Base-by-base conservation (phyloP, 495 filamentous ascomycete genomes). In the Neurospora africana region DNA sequence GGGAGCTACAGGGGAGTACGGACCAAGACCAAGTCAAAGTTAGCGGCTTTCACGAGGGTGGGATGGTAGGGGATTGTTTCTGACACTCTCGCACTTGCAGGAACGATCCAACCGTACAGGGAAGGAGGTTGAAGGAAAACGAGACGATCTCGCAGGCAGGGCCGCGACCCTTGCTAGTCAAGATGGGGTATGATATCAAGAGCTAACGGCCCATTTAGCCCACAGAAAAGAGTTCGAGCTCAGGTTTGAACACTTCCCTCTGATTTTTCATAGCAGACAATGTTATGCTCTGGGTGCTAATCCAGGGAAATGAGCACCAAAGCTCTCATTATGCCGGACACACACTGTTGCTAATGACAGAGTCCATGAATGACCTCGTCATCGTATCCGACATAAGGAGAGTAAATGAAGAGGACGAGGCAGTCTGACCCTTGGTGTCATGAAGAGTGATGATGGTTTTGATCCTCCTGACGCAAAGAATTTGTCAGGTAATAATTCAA, bases 61-160 rank as follows among this genome's bases (percentile, higher is more conserved):
- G 79, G 77, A 76, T 79, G 79, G 79, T 77, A 81, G 75, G 74
- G 77, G 78, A 74, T 74, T 74, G 67, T 81, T 81, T 78, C 82
- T 78, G 77, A 82, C 77, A 77, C 77, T 73, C 78, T 77, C 81
- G 81, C 83, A 84, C 82, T 76, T 80, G 77, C 78, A 81, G 79
- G 81, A 79, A 80, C 80, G 81, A 81, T 81, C 81, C 84, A 85
- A 82, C 84, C 83, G 78, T 78, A 84, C 80, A 84, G 81, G 84
- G 83, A 86, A 86, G 84, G 84, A 86, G 84, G 82, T 76, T 81
- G 79, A 81, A 79, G 53, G 27, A 77, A 78, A 83, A 84, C 81
- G 80, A 74, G 76, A 79, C 79, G 82, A 84, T 83, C 82, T 83
- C 79, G 79, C 79, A 79, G 77, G 77, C 78, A 74, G 72, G 70